Evolutionary conservation across 2,329 filamentous ascomycete species (phyloP).

Genomic region (Pestalotiopsis fici): DNA sequence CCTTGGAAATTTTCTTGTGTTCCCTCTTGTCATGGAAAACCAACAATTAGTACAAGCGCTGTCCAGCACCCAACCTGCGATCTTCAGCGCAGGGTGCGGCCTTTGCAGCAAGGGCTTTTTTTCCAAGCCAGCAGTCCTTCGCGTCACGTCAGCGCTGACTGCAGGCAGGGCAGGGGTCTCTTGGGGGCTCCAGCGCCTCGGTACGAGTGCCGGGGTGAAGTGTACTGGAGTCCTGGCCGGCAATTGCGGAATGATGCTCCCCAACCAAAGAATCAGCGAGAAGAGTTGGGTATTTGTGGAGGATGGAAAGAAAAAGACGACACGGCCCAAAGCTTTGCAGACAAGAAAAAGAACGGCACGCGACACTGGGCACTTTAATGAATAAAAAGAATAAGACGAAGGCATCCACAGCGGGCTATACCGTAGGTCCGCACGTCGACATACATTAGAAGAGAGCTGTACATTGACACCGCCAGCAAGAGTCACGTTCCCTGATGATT

Average conservation of each 20-base stretch:
- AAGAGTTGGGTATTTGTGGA: neutral
- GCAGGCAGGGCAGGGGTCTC: neutral
- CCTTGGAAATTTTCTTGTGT: neutral
- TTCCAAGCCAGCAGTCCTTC: neutral
- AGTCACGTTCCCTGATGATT: conserved; percentile 6
- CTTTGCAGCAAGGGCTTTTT: neutral
- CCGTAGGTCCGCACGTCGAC: neutral
- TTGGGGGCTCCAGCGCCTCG: neutral
- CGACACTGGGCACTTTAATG: neutral
- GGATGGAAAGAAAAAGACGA: neutral
- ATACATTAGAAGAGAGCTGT: neutral
- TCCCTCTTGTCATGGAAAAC: neutral
- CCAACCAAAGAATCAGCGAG: neutral
- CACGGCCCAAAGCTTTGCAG: neutral
- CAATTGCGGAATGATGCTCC: neutral
- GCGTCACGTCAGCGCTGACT: neutral
- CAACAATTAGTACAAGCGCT: neutral
- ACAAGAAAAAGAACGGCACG: neutral
- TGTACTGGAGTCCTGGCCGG: neutral
- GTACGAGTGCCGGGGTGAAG: neutral
- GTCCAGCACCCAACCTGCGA: neutral
- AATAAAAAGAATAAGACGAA: neutral
- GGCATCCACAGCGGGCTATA: neutral
- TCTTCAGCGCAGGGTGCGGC: neutral
- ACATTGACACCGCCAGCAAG: neutral